These are phyloP conservation scores for Candida tallmaniae DNA, from an alignment of 805 yeast species.

Conservation along the genomic window DNA sequence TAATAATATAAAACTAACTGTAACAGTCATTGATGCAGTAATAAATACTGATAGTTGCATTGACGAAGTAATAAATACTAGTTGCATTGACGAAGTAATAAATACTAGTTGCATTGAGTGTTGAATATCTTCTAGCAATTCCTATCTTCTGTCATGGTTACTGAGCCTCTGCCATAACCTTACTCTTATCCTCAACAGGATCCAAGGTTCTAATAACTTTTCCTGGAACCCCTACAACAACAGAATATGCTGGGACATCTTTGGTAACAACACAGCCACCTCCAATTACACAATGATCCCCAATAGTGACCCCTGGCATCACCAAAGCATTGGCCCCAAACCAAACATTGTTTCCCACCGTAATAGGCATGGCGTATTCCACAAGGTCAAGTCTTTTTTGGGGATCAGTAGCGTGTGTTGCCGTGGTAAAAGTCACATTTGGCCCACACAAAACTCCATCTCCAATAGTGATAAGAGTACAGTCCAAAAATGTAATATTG, in stretches of 20 bases:
- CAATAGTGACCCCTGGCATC: conserved; percentile 64
- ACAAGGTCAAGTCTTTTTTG: conserved; percentile 34
- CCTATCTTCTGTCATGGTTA: too few species aligned
- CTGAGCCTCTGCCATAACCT: background rate
- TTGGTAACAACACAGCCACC: conserved; percentile 65
- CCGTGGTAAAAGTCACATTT: conserved; percentile 53
- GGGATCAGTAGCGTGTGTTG: conserved; percentile 60
- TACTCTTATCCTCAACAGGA: conserved; percentile 4
- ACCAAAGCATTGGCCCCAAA: conserved; percentile 52
- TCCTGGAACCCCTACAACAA: conserved; percentile 66
- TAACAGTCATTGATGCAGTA: too few species aligned
- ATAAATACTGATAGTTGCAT: too few species aligned
- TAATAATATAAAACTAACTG: too few species aligned
- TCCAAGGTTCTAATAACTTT: conserved; percentile 34
- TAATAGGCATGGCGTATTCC: conserved; percentile 55
- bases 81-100: too few species aligned
- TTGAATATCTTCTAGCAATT: too few species aligned
- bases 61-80: too few species aligned
- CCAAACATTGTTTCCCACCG: conserved; percentile 66
- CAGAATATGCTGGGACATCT: conserved; percentile 49
- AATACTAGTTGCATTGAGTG: too few species aligned
- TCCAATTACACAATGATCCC: conserved; percentile 57
- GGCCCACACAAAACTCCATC: conserved; percentile 61
- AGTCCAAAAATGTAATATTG: conserved; percentile 53
- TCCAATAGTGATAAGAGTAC: conserved; percentile 58